Evolutionary conservation across 306 rosid species (phyloP).

Genomic region (Herpetospermum pedunculosum): DNA sequence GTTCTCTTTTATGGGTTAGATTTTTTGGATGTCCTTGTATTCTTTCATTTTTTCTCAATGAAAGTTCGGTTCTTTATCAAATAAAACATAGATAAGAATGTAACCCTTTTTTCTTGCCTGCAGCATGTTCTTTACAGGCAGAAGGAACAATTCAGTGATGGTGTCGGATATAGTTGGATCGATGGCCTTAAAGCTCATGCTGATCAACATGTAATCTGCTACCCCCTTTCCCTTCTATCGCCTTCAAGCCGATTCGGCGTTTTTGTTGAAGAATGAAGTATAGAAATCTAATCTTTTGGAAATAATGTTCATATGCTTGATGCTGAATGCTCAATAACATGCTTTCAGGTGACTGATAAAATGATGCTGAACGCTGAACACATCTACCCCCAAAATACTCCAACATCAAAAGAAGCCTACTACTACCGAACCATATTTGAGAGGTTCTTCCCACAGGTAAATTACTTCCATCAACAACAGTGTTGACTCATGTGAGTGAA

Average conservation of each 20-base stretch:
- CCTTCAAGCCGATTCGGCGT: not conserved
- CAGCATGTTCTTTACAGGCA: conserved; percentile 91
- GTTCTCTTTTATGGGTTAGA: no score
- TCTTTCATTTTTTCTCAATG: no score
- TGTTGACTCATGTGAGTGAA: not conserved
- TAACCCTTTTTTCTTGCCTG: conserved; percentile 12
- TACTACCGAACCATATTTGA: conserved; percentile 91
- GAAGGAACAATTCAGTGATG: conserved; percentile 95
- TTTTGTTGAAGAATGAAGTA: not conserved
- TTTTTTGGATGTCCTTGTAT: no score
- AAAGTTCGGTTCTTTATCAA: no score
- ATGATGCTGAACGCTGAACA: conserved; percentile 75
- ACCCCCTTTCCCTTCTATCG: not conserved
- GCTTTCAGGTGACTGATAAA: conserved; percentile 54
- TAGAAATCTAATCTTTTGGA: not conserved
- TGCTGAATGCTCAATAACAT: not conserved
- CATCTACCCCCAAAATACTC: conserved; percentile 87
- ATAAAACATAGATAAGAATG: no score
- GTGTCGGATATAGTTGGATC: conserved; percentile 97
- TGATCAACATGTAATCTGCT: conserved; percentile 52
- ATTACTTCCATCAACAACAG: not conserved
- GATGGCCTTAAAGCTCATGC: conserved; percentile 92
- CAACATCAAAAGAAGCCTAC: conserved; percentile 77
- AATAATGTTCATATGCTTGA: not conserved
- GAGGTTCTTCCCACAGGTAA: conserved; percentile 90